phyloP scores from a whole-genome alignment of 2,329 filamentous ascomycete genomes.

The Nigrospora osmanthi region DNA sequence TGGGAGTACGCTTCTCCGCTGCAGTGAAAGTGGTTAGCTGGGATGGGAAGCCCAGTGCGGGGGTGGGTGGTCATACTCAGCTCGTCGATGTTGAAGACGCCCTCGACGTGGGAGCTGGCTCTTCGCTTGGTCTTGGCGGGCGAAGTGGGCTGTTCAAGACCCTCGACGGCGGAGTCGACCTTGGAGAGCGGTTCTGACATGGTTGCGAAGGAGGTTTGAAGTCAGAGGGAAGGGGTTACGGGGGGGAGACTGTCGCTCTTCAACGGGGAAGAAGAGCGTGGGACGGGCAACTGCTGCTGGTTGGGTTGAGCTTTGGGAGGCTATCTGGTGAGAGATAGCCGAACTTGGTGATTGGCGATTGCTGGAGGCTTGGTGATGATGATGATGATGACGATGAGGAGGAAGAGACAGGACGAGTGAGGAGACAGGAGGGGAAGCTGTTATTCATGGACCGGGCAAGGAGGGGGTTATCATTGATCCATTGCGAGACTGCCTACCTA shows the following conservation, averaged over 20 bases:
- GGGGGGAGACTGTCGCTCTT: not conserved
- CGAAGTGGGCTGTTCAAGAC: slow-evolving; percentile 52
- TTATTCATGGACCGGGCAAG: not conserved
- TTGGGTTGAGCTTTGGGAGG: not conserved
- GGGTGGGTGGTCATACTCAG: slow-evolving; percentile 49
- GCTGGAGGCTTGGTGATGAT: not conserved
- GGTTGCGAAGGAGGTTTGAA: slow-evolving; percentile 2
- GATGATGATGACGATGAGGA: not conserved
- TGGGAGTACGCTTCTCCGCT: slow-evolving; percentile 68
- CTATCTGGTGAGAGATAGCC: too few relatives aligned
- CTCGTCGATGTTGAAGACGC: slow-evolving; percentile 77
- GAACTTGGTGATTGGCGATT: too few relatives aligned
- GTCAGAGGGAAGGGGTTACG: not conserved
- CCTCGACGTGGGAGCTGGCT: slow-evolving; percentile 64
- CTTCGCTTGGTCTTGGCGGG: slow-evolving; percentile 63
- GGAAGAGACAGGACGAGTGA: not conserved
- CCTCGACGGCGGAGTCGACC: slow-evolving; percentile 86
- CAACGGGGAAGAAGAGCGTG: not conserved
- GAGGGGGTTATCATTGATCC: slow-evolving; percentile 3
- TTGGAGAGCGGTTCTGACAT: slow-evolving; percentile 61
- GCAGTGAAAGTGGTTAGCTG: slow-evolving; percentile 7
- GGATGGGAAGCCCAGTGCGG: slow-evolving; percentile 1
- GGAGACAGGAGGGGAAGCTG: not conserved
- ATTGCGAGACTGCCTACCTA: not conserved
- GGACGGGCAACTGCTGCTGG: not conserved